These are phyloP conservation scores for Taiozyma sp. DNA, from an alignment of 1,139 yeast species.

Conservation along the genomic window DNA sequence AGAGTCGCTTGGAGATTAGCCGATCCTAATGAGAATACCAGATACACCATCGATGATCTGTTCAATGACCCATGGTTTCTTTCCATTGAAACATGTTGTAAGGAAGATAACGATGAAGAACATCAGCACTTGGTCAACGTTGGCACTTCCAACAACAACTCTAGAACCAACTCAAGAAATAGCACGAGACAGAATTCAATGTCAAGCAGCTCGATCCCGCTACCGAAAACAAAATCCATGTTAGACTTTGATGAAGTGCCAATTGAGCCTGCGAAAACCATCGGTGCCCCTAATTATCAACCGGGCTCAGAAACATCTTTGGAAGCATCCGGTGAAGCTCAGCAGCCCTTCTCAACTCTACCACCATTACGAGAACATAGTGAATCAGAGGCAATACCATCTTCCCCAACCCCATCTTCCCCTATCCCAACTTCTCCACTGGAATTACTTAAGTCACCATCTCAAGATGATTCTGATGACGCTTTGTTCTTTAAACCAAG, in stretches of 20 bases:
- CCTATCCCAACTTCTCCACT: background rate
- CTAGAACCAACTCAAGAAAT: background rate
- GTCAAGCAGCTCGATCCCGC: background rate
- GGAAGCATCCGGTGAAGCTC: background rate
- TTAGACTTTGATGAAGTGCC: conserved; percentile 10
- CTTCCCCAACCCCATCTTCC: background rate
- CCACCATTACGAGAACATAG: conserved; percentile 20
- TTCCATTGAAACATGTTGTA: conserved; percentile 54
- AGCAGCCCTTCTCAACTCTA: conserved; percentile 6
- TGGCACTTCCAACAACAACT: conserved; percentile 26
- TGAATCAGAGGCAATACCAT: conserved; percentile 11
- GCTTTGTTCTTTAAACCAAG: background rate
- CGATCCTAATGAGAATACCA: conserved; percentile 51
- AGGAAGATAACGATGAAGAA: conserved; percentile 45
- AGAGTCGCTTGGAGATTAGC: conserved; percentile 74
- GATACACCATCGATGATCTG: conserved; percentile 52
- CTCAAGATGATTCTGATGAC: background rate
- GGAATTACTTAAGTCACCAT: background rate
- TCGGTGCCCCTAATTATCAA: background rate
- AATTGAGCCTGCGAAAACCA: background rate
- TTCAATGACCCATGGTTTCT: conserved; percentile 65
- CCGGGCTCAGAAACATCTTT: conserved; percentile 1
- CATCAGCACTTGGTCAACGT: conserved; percentile 6
- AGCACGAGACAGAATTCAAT: background rate
- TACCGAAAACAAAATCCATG: conserved; percentile 17